Percentiles rank a stretch among this genome's conserved stretches.
phyloP scores from a whole-genome alignment of 129 eudicot species.

The Solidago caesia region DNA sequence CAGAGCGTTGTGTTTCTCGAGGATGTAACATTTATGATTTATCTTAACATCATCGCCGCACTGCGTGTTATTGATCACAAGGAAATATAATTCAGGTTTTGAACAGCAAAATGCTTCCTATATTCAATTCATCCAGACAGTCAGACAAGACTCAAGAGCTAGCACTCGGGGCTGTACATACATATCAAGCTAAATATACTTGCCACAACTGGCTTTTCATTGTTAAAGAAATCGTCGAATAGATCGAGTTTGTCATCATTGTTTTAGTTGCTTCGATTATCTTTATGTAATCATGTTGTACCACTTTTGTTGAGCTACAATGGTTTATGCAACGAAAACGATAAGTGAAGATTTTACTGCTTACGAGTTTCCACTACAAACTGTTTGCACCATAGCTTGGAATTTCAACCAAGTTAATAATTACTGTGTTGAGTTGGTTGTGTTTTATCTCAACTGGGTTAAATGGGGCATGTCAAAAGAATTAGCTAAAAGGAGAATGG shows the following conservation, averaged over 20 bases:
- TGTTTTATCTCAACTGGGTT: not conserved
- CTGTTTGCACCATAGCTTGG: conserved; percentile 1
- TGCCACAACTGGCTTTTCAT: conserved; percentile 8
- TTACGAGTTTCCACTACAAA: not conserved
- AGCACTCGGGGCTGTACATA: conserved; percentile 13
- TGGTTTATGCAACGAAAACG: conserved; percentile 19
- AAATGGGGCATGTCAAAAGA: not conserved
- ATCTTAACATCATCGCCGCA: not conserved
- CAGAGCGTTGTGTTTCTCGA: conserved; percentile 4
- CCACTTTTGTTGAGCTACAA: not conserved
- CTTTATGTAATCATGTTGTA: not conserved
- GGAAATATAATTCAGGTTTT: conserved; percentile 7
- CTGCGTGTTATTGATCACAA: not conserved
- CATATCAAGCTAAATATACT: conserved; percentile 7
- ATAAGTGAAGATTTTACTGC: conserved; percentile 6
- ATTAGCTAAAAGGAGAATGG: not conserved
- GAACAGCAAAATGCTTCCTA: conserved; percentile 3
- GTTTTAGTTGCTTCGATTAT: conserved; percentile 17
- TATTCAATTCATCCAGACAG: not conserved
- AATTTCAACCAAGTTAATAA: not conserved
- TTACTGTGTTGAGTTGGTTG: not conserved
- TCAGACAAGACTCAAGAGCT: conserved; percentile 19
- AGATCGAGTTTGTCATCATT: conserved; percentile 8
- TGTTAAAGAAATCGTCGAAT: conserved; percentile 6
- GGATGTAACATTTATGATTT: not conserved